phyloP scores from a whole-genome alignment of 768 basidiomycete species.

The Fistulinella prunicolor region DNA sequence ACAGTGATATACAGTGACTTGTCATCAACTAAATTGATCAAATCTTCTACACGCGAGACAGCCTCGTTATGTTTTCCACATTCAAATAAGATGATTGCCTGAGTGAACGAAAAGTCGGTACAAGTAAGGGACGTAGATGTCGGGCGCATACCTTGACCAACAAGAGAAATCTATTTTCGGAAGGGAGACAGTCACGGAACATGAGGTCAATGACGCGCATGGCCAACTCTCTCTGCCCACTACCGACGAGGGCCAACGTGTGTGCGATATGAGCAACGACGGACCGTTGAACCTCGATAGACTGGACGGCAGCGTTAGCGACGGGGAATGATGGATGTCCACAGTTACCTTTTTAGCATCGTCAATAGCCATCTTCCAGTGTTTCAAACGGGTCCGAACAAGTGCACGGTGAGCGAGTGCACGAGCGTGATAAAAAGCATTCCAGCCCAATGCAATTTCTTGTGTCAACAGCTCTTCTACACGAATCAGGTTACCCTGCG shows the following conservation, averaged over 20 bases:
- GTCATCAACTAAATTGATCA: constrained; percentile 1
- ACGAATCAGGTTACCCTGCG: too few species aligned
- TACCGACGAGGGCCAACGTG: background rate
- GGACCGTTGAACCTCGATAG: constrained; percentile 5
- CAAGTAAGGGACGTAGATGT: too few species aligned
- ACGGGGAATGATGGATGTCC: too few species aligned
- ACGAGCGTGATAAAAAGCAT: too few species aligned
- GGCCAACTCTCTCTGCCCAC: constrained; percentile 3
- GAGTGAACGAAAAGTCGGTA: background rate
- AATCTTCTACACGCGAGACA: background rate
- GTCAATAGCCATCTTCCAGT: too few species aligned
- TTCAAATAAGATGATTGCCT: background rate
- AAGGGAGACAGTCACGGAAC: background rate
- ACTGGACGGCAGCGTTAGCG: too few species aligned
- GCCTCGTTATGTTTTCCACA: background rate
- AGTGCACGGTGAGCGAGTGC: too few species aligned
- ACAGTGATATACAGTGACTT: background rate
- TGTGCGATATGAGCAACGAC: constrained; percentile 10
- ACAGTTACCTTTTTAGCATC: too few species aligned
- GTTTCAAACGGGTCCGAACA: too few species aligned
- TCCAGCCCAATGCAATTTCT: too few species aligned
- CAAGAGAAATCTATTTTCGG: constrained; percentile 10
- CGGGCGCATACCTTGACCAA: constrained; percentile 7
- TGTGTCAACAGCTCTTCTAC: too few species aligned
- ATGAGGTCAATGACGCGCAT: constrained; percentile 10